phyloP scores from a whole-genome alignment of 768 basidiomycete species.

The Lentinula lateritia region DNA sequence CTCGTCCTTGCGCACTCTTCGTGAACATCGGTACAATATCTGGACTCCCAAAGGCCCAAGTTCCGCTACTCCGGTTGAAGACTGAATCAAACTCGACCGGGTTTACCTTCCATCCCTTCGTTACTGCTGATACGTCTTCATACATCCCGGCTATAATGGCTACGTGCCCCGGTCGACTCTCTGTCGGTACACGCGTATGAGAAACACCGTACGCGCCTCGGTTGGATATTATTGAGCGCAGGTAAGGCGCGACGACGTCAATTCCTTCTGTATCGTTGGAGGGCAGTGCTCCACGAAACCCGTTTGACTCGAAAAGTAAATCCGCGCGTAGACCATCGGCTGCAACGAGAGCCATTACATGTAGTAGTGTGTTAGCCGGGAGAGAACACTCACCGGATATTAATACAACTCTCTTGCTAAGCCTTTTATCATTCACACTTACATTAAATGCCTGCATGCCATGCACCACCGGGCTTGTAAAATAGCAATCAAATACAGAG shows the following conservation, averaged over 20 bases:
- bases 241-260: conserved; percentile 64
- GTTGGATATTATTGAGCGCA: conserved; percentile 59
- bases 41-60: conserved; percentile 83
- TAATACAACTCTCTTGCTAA: conserved; percentile 34
- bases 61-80: conserved; percentile 74
- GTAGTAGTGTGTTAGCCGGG: background rate
- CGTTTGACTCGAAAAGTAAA: conserved; percentile 60
- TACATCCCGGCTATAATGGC: conserved; percentile 93
- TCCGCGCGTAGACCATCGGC: conserved; percentile 85
- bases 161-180: conserved; percentile 84
- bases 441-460: conserved; percentile 61
- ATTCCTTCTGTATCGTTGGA: conserved; percentile 41
- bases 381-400: conserved; percentile 55
- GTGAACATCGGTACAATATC: conserved; percentile 88
- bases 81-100: conserved; percentile 86
- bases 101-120: conserved; percentile 88
- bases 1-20: conserved; percentile 65
- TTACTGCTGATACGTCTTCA: conserved; percentile 85
- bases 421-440: conserved; percentile 7
- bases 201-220: conserved; percentile 80
- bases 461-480: conserved; percentile 76
- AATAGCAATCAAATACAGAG: conserved; percentile 81
- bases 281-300: conserved; percentile 33
- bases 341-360: conserved; percentile 20
- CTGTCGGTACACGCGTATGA: conserved; percentile 84